Percentiles rank a stretch among this genome's conserved stretches.
Conservation (phyloP, 371 early-diverging fungal species). For the Mucor racemosus region DNA sequence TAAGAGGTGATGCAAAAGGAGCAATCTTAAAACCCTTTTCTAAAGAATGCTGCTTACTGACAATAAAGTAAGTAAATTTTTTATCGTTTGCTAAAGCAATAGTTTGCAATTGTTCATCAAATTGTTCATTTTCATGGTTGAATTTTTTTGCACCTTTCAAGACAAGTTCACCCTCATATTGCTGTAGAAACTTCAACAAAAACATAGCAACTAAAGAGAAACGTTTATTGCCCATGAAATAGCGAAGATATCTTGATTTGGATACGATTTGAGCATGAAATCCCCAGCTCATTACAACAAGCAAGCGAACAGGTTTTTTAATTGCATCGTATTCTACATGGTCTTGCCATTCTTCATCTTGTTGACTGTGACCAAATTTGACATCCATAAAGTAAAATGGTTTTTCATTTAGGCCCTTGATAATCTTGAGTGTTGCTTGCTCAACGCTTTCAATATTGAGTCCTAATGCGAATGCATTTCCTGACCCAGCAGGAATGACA, state of each 20-base stretch:
- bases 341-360: slow-evolving; percentile 19
- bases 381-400: slow-evolving; percentile 42
- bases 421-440: slow-evolving; percentile 41
- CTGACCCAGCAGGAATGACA: slow-evolving; percentile 49
- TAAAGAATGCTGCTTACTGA: slow-evolving; percentile 43
- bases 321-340: slow-evolving; percentile 14
- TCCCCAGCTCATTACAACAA: slow-evolving; percentile 57
- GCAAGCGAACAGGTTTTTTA: slow-evolving; percentile 18
- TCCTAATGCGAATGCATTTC: slow-evolving; percentile 53
- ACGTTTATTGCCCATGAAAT: slow-evolving; percentile 48
- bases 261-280: slow-evolving; percentile 58
- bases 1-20: slow-evolving; percentile 44
- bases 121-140: neutral
- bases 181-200: slow-evolving; percentile 35
- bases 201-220: slow-evolving; percentile 46
- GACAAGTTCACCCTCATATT: slow-evolving; percentile 41
- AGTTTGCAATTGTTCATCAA: neutral
- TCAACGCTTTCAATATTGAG: slow-evolving; percentile 32
- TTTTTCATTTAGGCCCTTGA: slow-evolving; percentile 31
- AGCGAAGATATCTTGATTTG: slow-evolving; percentile 41
- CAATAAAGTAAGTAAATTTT: slow-evolving; percentile 49
- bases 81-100: neutral
- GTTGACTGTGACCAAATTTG: slow-evolving; percentile 26
- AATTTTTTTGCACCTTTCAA: slow-evolving; percentile 29
- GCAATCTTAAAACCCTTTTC: slow-evolving; percentile 51